Base-by-base conservation (phyloP, 768 basidiomycete species). In the Panellus pusillus region DNA sequence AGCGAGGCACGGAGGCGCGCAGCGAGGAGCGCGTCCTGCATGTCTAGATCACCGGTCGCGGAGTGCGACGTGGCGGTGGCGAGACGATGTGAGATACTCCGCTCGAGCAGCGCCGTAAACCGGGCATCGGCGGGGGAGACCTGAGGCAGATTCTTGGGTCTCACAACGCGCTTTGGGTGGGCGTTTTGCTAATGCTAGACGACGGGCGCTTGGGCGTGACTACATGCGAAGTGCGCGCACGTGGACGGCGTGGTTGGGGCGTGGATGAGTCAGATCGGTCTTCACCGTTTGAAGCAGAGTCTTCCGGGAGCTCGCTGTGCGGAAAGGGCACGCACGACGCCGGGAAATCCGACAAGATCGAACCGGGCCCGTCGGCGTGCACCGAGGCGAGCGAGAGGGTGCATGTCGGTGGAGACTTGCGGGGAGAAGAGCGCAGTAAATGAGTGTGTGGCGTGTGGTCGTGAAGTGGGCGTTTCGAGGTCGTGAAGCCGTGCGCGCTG, bases 221-320 rank as follows among this genome's bases (percentile, higher is more conserved):
- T 13, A 57, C 55, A 37, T 57, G 55, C 35, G 55, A 48, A 1
- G 50, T 52, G 36, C 55, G 55, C 9, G 55, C 55, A 3, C 55
- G 45, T 1, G 55, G 50, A 9, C 55, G 55, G 9, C 41, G 50
- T 50, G 44, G 39, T 1, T 44, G 48, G 2, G 42, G 13, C 42
- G 18, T 28, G 43, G 35, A 1, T 36, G 44, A 0, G 18, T 4
- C 9, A 19, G 17, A 2, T n/a, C 31, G 17, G n/a, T 39, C 52
- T 1, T 35, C 49, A 1, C 31, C 45, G 8, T 20, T 36, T 1
- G 38, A 7, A 1, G 37, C 5, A 4, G 38, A 38, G 18, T 31
- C 28, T 14, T 20, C 31, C 18, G 37, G 14, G 6, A 39, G 15
- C 27, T 54, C 53, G 27, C 17, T n/a, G 19, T 44, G n/a, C 19